Base-by-base conservation (phyloP, 1,139 yeast genomes). In the Taphrina pruni region DNA sequence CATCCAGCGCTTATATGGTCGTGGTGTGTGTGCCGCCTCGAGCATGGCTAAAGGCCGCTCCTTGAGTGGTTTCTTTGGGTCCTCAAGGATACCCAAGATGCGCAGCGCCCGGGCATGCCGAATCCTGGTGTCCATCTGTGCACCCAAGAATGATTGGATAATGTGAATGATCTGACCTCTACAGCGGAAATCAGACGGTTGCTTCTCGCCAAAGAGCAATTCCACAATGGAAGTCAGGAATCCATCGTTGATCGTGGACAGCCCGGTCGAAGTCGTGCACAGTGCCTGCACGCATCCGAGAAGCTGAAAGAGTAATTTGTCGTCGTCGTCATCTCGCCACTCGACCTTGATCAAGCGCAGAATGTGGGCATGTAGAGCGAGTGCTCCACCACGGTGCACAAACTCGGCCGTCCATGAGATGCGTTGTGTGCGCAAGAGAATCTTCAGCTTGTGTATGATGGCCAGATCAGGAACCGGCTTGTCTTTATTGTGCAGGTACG, bases 251-350 rank as follows among this genome's bases (percentile, higher is more conserved):
- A 66, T 38, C 7, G 39, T 45, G 45, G 52, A 48, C 50, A 39
- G n/a, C n/a, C 65, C 66, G n/a, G 36, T 26, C 20, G 57, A 35
- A 21, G 51, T 41, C 8, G 69, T 57, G 12, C 67, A 38, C 8
- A 72, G 50, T 6, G 72, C 56, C 45, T 54, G 65, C 7, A 70
- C 39, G 43, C 73, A 72, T 46, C 51, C 65, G 20, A 72, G 57
- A 14, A 72, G 60, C 45, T 65, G 69, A 26, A 50, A 60, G 35
- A 72, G 60, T 6, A 70, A 39, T 6, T 51, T 14, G 48, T 72
- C 73, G 35, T 72, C 72, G 21, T 60, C 43, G 17, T 68, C 72
- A 39, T 72, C 73, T 41, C 72, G 60, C 72, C 72, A 71, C 41
- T 71, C 65, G 32, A 70, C 46, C 9, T n/a, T 14, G 14, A 55